Conservation (phyloP, 495 filamentous ascomycete genomes). For the Xylaria flabelliformis region DNA sequence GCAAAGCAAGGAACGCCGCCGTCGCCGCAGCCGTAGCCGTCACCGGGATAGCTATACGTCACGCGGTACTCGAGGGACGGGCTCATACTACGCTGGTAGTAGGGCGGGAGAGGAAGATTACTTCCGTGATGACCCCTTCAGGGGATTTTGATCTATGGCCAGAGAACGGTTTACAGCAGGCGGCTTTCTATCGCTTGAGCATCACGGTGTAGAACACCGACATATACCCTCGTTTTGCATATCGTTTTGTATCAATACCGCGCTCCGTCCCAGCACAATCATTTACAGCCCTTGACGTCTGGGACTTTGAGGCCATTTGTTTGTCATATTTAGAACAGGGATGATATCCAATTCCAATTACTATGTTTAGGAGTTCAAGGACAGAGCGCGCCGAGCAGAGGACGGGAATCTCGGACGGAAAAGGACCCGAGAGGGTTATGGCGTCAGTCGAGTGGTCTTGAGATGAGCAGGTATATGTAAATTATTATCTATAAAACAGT, state of each 20-base stretch:
- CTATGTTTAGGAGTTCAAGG: conserved; percentile 13
- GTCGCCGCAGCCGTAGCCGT: conserved; percentile 57
- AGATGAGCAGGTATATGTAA: neutral
- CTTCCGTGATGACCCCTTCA: conserved; percentile 55
- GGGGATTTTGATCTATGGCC: conserved; percentile 47
- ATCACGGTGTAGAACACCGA: conserved; percentile 14
- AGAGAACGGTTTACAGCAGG: neutral
- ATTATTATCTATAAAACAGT: neutral
- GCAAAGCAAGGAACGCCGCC: conserved; percentile 56
- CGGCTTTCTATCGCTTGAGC: neutral
- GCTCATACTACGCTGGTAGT: conserved; percentile 44
- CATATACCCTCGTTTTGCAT: conserved; percentile 22
- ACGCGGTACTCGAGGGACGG: conserved; percentile 50
- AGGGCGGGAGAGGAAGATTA: conserved; percentile 47
- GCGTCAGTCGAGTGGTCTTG: neutral
- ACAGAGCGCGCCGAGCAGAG: neutral
- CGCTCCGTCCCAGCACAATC: neutral
- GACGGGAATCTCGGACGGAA: neutral
- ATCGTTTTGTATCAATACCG: neutral
- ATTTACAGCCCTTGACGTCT: neutral
- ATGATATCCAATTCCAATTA: neutral
- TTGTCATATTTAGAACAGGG: conserved; percentile 1
- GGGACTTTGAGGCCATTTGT: conserved; percentile 1
- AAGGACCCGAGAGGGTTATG: neutral
- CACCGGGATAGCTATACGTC: conserved; percentile 57